Conservation (phyloP, 768 basidiomycete genomes). For the Dacryopinax primogenitus region DNA sequence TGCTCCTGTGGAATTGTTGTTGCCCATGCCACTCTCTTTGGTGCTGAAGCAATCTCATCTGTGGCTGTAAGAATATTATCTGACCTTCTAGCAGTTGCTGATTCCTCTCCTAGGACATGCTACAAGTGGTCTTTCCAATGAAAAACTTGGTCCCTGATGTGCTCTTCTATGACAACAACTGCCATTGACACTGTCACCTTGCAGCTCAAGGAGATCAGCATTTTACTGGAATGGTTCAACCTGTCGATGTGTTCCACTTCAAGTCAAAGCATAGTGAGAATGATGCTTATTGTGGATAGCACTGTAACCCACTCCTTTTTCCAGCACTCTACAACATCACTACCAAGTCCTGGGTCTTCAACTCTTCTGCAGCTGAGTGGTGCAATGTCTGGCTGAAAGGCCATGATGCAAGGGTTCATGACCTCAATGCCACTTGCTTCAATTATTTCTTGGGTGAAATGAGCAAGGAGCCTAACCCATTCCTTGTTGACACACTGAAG, state of each 20-base stretch:
- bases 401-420: constrained; percentile 23
- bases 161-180: constrained; percentile 20
- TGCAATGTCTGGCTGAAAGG: constrained; percentile 32
- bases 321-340: constrained; percentile 22
- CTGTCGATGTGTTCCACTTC: constrained; percentile 32
- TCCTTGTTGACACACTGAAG: constrained; percentile 14
- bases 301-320: constrained; percentile 25
- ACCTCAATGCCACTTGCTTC: constrained; percentile 24
- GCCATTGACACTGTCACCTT: constrained; percentile 14
- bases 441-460: constrained; percentile 32
- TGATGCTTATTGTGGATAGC: constrained; percentile 21
- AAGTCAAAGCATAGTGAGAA: constrained; percentile 28
- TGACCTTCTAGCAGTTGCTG: not conserved
- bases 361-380: constrained; percentile 30
- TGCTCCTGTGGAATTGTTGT: constrained; percentile 11
- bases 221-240: constrained; percentile 12
- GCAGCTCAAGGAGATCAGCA: constrained; percentile 15
- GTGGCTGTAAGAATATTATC: not conserved
- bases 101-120: not conserved
- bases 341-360: constrained; percentile 27
- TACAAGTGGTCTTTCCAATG: not conserved
- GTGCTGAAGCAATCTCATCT: constrained; percentile 7
- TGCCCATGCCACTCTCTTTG: constrained; percentile 2
- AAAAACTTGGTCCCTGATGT: constrained; percentile 1
- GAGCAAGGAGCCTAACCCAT: constrained; percentile 24